A percentile compares a stretch with the other conserved stretches of the same genome.
phyloP scores from a whole-genome alignment of 1,284 basidiomycete species.

The Trichosporon coremiiforme region DNA sequence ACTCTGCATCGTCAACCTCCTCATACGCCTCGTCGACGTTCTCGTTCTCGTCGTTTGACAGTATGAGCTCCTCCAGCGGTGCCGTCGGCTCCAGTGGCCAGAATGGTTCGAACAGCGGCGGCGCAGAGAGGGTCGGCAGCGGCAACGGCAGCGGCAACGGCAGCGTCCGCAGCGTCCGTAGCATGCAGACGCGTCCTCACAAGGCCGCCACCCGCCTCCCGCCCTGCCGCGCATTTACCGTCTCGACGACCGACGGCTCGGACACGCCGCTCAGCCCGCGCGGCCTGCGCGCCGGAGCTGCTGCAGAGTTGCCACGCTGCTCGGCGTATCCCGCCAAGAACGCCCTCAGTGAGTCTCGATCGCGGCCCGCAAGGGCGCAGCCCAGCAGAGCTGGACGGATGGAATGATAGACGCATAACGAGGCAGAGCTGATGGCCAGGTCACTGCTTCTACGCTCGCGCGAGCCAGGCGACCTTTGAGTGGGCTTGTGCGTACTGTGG shows the following conservation, averaged over 20 bases:
- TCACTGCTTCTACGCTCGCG: slow-evolving; percentile 8
- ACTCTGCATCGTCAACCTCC: not conserved
- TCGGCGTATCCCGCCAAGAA: not conserved
- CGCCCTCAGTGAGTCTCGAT: slow-evolving; percentile 6
- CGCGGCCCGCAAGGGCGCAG: too few species aligned
- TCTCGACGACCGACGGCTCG: not conserved
- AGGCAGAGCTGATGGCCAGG: slow-evolving; percentile 3
- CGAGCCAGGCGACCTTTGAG: not conserved
- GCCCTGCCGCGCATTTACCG: not conserved
- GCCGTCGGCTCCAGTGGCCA: too few species aligned
- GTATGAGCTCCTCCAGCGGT: not conserved
- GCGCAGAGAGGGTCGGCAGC: too few species aligned
- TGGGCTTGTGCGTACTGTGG: not conserved
- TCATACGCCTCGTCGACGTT: not conserved
- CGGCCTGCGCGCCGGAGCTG: not conserved
- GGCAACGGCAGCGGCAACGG: not conserved
- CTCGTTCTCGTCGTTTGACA: not conserved
- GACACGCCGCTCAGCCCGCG: not conserved
- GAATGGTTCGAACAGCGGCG: too few species aligned
- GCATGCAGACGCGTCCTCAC: not conserved
- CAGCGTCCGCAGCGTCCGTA: not conserved
- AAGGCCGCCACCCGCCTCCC: not conserved
- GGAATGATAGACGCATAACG: not conserved
- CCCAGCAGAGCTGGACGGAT: not conserved
- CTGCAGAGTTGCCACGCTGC: not conserved